These are phyloP conservation scores for Vitis rupestris DNA, from an alignment of 164 flowering plant species.

Conservation along the genomic window DNA sequence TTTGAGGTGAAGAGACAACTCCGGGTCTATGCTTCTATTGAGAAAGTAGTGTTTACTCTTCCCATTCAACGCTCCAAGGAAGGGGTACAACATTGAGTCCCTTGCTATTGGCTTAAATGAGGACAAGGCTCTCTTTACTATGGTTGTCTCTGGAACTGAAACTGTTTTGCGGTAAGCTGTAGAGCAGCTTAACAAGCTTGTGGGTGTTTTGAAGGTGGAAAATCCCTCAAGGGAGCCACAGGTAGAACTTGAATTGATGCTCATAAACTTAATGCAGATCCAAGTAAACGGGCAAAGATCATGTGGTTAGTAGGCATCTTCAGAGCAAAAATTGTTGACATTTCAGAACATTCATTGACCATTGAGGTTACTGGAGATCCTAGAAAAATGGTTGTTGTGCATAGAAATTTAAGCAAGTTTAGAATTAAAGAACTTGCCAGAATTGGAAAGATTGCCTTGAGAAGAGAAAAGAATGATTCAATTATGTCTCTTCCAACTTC, in stretches of 20 bases:
- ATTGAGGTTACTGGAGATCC: slow-evolving; percentile 79
- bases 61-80: slow-evolving; percentile 32
- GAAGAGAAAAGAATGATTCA: too few relatives aligned
- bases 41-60: too few relatives aligned
- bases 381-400: slow-evolving; percentile 58
- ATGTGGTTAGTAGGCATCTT: slow-evolving; percentile 90
- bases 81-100: slow-evolving; percentile 96
- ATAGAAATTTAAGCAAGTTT: slow-evolving; percentile 52
- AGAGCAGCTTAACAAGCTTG: slow-evolving; percentile 91
- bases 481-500: too few relatives aligned
- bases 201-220: slow-evolving; percentile 89
- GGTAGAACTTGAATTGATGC: slow-evolving; percentile 96
- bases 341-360: slow-evolving; percentile 51
- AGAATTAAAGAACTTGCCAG: slow-evolving; percentile 62
- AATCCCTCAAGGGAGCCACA: slow-evolving; percentile 89
- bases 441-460: slow-evolving; percentile 45
- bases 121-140: slow-evolving; percentile 95
- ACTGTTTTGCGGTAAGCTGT: slow-evolving; percentile 75
- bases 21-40: too few relatives aligned
- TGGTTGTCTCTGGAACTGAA: slow-evolving; percentile 90
- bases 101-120: slow-evolving; percentile 95
- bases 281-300: slow-evolving; percentile 59
- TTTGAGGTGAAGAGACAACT: too few relatives aligned
- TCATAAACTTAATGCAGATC: slow-evolving; percentile 74
- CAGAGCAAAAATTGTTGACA: slow-evolving; percentile 74